Conservation (phyloP, 2,329 filamentous ascomycete genomes). For the Neofusicoccum parvum region DNA sequence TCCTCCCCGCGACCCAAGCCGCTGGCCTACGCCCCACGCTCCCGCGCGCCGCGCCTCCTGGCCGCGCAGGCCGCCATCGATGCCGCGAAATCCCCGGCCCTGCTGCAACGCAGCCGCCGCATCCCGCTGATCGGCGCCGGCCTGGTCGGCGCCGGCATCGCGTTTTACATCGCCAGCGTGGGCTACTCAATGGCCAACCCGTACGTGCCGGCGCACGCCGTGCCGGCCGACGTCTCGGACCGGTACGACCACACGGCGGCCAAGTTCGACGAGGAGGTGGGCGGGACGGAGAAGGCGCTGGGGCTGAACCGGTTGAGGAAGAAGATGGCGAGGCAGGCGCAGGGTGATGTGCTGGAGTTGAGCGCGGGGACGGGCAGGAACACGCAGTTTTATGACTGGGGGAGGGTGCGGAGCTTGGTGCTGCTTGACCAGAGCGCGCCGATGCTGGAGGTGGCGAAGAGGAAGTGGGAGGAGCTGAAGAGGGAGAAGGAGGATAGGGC, state of each 20-base stretch:
- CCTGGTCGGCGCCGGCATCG: background rate
- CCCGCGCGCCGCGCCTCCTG: background rate
- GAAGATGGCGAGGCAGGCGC: conserved; percentile 43
- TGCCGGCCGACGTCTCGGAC: conserved; percentile 45
- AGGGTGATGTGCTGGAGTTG: conserved; percentile 52
- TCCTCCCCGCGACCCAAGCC: background rate
- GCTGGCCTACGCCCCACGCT: background rate
- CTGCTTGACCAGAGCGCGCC: conserved; percentile 50
- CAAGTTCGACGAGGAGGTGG: conserved; percentile 51
- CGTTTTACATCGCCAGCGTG: conserved; percentile 4
- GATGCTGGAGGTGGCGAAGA: conserved; percentile 52
- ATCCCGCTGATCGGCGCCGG: conserved; percentile 6
- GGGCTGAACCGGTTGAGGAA: conserved; percentile 45
- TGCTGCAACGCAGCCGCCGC: background rate
- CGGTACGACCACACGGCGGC: conserved; percentile 50
- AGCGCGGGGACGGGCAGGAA: conserved; percentile 54
- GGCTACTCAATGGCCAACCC: conserved; percentile 16
- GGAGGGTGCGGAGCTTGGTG: conserved; percentile 47
- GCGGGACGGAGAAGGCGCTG: conserved; percentile 45
- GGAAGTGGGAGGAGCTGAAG: conserved; percentile 50
- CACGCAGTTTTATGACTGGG: conserved; percentile 46
- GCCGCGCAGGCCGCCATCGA: background rate
- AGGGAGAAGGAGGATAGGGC: conserved; percentile 27
- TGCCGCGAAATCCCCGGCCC: background rate
- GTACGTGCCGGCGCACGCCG: conserved; percentile 21